phyloP scores from a whole-genome alignment of 2,329 filamentous ascomycete species.

The Raffaelea albimanens region DNA sequence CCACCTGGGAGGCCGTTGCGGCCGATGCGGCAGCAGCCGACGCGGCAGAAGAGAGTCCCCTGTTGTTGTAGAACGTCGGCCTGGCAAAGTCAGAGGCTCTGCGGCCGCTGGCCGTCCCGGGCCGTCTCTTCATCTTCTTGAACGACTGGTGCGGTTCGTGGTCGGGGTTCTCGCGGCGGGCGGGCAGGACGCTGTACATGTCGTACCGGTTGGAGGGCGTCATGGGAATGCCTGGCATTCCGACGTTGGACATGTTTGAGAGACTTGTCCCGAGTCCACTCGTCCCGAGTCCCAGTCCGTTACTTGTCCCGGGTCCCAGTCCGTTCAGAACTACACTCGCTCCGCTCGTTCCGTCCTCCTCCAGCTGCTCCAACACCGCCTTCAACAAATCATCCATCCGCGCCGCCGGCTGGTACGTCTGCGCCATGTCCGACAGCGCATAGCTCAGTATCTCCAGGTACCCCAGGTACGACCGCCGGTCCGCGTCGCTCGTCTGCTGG shows the following conservation, averaged over 20 bases:
- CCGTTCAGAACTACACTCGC: too few species aligned
- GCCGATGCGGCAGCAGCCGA: not conserved
- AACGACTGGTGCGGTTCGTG: conserved; percentile 5
- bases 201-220: too few species aligned
- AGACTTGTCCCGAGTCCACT: too few species aligned
- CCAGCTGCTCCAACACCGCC: conserved; percentile 40
- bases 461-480: conserved; percentile 28
- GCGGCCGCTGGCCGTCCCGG: conserved; percentile 1
- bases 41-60: not conserved
- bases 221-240: conserved; percentile 5
- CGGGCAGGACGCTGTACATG: conserved; percentile 18
- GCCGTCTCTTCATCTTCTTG: too few species aligned
- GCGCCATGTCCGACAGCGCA: conserved; percentile 42
- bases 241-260: not conserved
- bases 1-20: not conserved
- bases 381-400: conserved; percentile 43
- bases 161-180: conserved; percentile 22
- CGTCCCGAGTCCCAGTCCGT: too few species aligned
- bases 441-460: conserved; percentile 44
- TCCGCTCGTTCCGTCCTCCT: too few species aligned
- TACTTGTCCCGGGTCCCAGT: too few species aligned
- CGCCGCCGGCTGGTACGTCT: conserved; percentile 42
- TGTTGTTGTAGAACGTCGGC: conserved; percentile 16
- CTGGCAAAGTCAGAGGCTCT: conserved; percentile 22
- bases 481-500: conserved; percentile 21